Evolutionary conservation across 2,329 filamentous ascomycete species (phyloP).

Genomic region (Colletotrichum tofieldiae): DNA sequence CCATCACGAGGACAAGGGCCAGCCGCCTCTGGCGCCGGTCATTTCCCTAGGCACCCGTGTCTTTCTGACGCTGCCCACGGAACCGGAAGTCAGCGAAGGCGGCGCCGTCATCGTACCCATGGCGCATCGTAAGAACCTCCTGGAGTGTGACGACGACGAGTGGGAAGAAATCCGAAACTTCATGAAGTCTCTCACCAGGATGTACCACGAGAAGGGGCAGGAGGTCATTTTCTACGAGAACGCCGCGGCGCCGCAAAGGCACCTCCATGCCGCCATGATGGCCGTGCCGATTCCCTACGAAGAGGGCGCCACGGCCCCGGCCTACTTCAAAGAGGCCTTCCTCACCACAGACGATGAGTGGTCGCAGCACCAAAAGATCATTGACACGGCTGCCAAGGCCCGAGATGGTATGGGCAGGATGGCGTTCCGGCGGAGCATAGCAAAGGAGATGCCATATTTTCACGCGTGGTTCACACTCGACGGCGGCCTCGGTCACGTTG

Average conservation of each 20-base stretch:
- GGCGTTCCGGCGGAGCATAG: conserved; percentile 86
- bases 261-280: conserved; percentile 87
- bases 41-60: conserved; percentile 88
- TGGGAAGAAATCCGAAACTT: conserved; percentile 99
- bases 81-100: conserved; percentile 87
- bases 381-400: conserved; percentile 83
- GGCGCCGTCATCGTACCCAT: conserved; percentile 92
- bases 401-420: conserved; percentile 80
- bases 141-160: conserved; percentile 99
- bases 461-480: conserved; percentile 97
- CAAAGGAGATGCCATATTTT: conserved; percentile 98
- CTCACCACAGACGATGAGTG: conserved; percentile 91
- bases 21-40: conserved; percentile 85
- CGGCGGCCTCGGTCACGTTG: conserved; percentile 91
- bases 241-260: conserved; percentile 84
- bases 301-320: conserved; percentile 91
- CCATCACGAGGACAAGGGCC: conserved; percentile 85
- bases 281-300: conserved; percentile 91
- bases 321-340: conserved; percentile 96
- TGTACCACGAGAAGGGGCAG: conserved; percentile 94
- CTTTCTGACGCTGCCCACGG: conserved; percentile 90
- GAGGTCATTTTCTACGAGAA: conserved; percentile 99
- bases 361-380: conserved; percentile 95
- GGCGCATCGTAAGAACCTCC: conserved; percentile 87
- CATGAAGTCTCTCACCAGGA: conserved; percentile 94